Evolutionary conservation across 306 rosid species (phyloP).

Genomic region (Lathyrus tuberosus): DNA sequence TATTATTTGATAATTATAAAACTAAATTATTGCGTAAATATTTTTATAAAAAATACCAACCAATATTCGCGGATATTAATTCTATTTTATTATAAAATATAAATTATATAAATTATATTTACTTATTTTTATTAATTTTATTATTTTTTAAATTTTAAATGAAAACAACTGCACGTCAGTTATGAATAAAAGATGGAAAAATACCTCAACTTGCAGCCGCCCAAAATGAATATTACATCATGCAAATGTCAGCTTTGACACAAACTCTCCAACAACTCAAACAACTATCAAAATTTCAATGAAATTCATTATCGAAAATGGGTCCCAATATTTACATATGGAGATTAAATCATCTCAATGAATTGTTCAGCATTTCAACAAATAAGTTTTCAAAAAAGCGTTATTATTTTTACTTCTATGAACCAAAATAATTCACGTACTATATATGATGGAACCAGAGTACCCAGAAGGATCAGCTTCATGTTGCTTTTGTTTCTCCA

Average conservation of each 20-base stretch:
- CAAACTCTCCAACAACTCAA: slow-evolving; percentile 31
- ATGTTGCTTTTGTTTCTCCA: slow-evolving; percentile 59
- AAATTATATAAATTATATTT: too few relatives aligned
- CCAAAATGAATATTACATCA: slow-evolving; percentile 4
- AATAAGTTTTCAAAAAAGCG: background rate
- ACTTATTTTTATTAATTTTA: too few relatives aligned
- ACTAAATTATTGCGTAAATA: too few relatives aligned
- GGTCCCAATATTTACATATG: slow-evolving; percentile 26
- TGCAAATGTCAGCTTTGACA: slow-evolving; percentile 22
- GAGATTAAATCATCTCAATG: background rate
- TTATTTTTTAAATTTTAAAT: too few relatives aligned
- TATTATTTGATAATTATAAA: too few relatives aligned
- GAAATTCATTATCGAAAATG: background rate
- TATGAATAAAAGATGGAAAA: background rate
- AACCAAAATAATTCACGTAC: background rate
- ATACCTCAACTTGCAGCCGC: slow-evolving; percentile 17
- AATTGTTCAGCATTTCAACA: background rate
- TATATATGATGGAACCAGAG: slow-evolving; percentile 46
- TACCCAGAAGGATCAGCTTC: slow-evolving; percentile 30
- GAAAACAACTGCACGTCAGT: too few relatives aligned
- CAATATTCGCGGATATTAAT: too few relatives aligned
- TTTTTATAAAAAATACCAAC: too few relatives aligned
- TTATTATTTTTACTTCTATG: background rate
- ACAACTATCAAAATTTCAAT: slow-evolving; percentile 11
- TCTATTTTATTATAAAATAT: too few relatives aligned